Evolutionary conservation across 805 yeast species (phyloP).

Genomic region (Ogataea nakhonphanomensis): DNA sequence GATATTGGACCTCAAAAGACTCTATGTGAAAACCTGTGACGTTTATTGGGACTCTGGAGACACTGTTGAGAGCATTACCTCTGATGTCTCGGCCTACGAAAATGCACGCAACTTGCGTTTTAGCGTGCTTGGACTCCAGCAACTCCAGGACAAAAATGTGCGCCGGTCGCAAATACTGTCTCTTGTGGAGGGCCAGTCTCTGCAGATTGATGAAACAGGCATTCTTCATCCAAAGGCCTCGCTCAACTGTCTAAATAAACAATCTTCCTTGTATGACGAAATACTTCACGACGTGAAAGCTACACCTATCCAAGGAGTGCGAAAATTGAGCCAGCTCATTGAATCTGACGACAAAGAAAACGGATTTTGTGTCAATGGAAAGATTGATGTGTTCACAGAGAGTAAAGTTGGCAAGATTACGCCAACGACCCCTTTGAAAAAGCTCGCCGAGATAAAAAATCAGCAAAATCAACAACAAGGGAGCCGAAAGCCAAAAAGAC

Average conservation of each 20-base stretch:
- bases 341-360: conserved; percentile 21
- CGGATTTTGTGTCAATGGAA: conserved; percentile 51
- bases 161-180: conserved; percentile 41
- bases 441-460: conserved; percentile 38
- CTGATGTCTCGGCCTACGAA: conserved; percentile 26
- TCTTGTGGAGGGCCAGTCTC: conserved; percentile 28
- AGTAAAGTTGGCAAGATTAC: conserved; percentile 43
- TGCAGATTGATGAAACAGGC: conserved; percentile 12
- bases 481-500: not conserved
- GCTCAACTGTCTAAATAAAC: conserved; percentile 25
- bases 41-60: conserved; percentile 32
- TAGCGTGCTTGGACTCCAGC: conserved; percentile 36
- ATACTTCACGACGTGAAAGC: conserved; percentile 29
- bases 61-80: conserved; percentile 20
- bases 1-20: conserved; percentile 33
- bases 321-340: conserved; percentile 17
- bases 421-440: conserved; percentile 69
- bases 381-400: conserved; percentile 46
- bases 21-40: conserved; percentile 30
- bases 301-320: conserved; percentile 34
- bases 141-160: conserved; percentile 36
- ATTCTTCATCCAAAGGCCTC: conserved; percentile 36
- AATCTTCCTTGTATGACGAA: conserved; percentile 27
- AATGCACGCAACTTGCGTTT: conserved; percentile 32
- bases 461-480: not conserved